Conservation (phyloP, 1,139 yeast genomes). For the Saccharomycopsis hybrid region DNA sequence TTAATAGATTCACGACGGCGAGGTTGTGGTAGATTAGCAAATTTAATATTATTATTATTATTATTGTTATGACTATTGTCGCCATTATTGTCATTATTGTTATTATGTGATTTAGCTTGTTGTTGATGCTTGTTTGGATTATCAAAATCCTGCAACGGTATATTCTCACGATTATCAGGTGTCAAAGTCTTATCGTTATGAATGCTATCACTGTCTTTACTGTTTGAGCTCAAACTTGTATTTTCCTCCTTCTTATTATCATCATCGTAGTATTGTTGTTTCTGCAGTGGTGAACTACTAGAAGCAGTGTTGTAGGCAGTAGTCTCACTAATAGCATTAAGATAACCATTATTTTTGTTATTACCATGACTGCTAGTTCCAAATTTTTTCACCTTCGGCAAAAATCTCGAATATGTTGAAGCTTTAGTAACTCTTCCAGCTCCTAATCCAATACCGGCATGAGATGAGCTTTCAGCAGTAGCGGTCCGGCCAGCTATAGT, state of each 20-base stretch:
- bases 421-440: no score
- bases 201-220: not conserved
- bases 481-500: conserved; percentile 58
- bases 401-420: no score
- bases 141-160: no score
- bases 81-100: not conserved
- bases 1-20: conserved; percentile 47
- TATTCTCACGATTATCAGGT: no score
- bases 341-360: no score
- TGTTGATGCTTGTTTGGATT: not conserved
- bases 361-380: no score
- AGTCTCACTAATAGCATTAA: no score
- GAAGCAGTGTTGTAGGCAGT: no score
- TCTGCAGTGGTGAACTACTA: no score
- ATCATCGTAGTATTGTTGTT: not conserved
- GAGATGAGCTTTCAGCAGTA: conserved; percentile 21
- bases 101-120: not conserved
- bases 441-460: no score
- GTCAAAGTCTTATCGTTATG: not conserved
- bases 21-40: conserved; percentile 37
- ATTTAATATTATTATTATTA: conserved; percentile 28
- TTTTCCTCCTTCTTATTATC: not conserved
- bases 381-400: no score
- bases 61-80: not conserved
- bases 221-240: not conserved